Base-by-base conservation (phyloP, 495 filamentous ascomycete species). In the Acidiella bohemica region DNA sequence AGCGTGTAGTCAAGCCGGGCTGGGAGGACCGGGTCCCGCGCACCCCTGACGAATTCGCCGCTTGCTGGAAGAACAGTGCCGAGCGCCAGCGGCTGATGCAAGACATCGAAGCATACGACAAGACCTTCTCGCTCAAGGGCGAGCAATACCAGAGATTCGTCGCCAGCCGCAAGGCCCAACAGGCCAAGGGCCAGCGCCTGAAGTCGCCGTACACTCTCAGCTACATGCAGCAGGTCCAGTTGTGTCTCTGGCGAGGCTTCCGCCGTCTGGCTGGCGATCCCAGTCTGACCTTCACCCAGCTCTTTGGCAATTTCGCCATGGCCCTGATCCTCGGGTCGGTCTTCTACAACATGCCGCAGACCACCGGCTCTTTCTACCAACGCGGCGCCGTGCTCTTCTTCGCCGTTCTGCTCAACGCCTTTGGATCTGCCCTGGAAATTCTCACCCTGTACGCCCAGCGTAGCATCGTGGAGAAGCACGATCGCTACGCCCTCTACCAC, bases 391-490 rank as follows among this genome's bases (percentile, higher is more conserved):
- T 94, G 3, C 63, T 95, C 8, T 95, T 93, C 68, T 92, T 93
- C 55, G 77, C 83, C 23, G 76, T 87, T 53, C 66, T 95, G 25
- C 70, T 92, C 59, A 92, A 88, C 56, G 84, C 84, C 19, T 93
- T 94, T 47, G 64, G 77, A 28, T 36, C 39, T 13, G 41, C 46
- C 2, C 38, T 51, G 10, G 41, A 73, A 63, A 84, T 85, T 58
- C 61, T 93, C 21, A 86, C 80, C 1, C 68, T 93, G 4, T 95
- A 85, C 60, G 76, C 81, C 18, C 87, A 93, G 70, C 75, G 86
- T 11, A 76, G 81, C 1, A 93, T 95, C 51, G 84, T 95, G 40
- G 86, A 94, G 53, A 95, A 95, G 54, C 87, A 95, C 51, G 63
- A 66, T 38, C 76, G 78, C 44, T 95, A 93, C 55, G 87, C 87